A percentile compares a stretch with the other conserved stretches of the same genome.
Evolutionary conservation across 805 yeast genomes (phyloP).

Genomic region (Teunomyces gatunensis): DNA sequence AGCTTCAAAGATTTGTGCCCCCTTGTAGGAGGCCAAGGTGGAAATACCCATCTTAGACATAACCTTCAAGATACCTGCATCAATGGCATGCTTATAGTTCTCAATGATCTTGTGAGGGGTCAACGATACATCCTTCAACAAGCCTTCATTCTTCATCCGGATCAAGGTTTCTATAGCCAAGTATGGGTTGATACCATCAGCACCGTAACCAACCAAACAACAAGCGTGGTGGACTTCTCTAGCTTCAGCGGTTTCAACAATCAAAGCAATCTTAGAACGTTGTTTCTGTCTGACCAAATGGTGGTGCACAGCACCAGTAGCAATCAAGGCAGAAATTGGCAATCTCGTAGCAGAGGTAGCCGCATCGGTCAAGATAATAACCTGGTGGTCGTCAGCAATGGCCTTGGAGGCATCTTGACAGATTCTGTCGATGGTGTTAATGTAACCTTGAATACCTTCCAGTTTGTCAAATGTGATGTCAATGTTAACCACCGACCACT

Average conservation of each 20-base stretch:
- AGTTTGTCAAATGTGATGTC: constrained; percentile 85
- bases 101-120: constrained; percentile 59
- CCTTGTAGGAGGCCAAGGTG: constrained; percentile 96
- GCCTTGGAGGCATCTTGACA: constrained; percentile 87
- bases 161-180: constrained; percentile 85
- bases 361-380: constrained; percentile 76
- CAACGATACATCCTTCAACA: constrained; percentile 55
- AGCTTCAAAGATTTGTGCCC: constrained; percentile 98
- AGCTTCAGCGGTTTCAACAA: constrained; percentile 95
- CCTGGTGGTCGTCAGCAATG: constrained; percentile 69
- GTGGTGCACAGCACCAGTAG: constrained; percentile 97
- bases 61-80: constrained; percentile 90
- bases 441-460: constrained; percentile 85
- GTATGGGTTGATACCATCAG: constrained; percentile 94
- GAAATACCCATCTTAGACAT: constrained; percentile 99
- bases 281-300: constrained; percentile 93
- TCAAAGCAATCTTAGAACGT: constrained; percentile 89
- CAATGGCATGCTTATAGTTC: constrained; percentile 82
- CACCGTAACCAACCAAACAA: constrained; percentile 94
- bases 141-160: constrained; percentile 78
- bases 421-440: constrained; percentile 77
- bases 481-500: constrained; percentile 78
- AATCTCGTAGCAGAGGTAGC: constrained; percentile 58
- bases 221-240: constrained; percentile 96
- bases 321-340: constrained; percentile 82